A percentile compares a stretch with the other conserved stretches of the same genome.
phyloP scores from a whole-genome alignment of 768 basidiomycete genomes.

The Boletus rubescentipes region DNA sequence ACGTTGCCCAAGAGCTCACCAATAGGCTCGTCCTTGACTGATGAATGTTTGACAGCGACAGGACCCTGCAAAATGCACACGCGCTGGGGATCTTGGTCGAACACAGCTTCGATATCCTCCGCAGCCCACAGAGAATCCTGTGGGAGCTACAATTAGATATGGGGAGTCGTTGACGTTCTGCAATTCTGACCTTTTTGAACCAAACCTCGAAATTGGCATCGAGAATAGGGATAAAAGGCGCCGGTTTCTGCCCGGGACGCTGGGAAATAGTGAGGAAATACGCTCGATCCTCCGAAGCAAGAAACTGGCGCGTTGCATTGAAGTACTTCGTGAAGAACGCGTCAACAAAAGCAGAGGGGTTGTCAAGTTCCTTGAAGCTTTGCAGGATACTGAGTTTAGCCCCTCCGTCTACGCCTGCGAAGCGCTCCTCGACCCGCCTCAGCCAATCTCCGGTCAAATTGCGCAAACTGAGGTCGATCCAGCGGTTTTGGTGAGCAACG shows the following conservation, averaged over 20 bases:
- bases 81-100: conserved; percentile 97
- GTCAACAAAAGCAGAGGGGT: conserved; percentile 74
- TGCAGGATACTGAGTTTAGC: conserved; percentile 81
- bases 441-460: conserved; percentile 98
- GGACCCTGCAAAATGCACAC: conserved; percentile 98
- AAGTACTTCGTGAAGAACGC: conserved; percentile 86
- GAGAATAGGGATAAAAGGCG: conserved; percentile 95
- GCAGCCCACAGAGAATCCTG: conserved; percentile 97
- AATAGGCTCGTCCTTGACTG: conserved; percentile 89
- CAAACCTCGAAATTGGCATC: conserved; percentile 94
- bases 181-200: conserved; percentile 90
- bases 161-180: background rate
- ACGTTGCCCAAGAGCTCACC: conserved; percentile 90
- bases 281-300: conserved; percentile 90
- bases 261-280: conserved; percentile 97
- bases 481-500: conserved; percentile 85
- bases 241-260: conserved; percentile 96
- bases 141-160: conserved; percentile 10
- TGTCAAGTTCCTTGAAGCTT: conserved; percentile 81
- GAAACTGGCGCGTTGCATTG: conserved; percentile 76
- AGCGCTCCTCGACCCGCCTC: conserved; percentile 92
- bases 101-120: conserved; percentile 97
- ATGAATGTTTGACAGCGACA: conserved; percentile 87
- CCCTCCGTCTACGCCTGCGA: conserved; percentile 84
- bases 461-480: conserved; percentile 89